Base-by-base conservation (phyloP, 805 yeast species). In the Clavispora asparagi region DNA sequence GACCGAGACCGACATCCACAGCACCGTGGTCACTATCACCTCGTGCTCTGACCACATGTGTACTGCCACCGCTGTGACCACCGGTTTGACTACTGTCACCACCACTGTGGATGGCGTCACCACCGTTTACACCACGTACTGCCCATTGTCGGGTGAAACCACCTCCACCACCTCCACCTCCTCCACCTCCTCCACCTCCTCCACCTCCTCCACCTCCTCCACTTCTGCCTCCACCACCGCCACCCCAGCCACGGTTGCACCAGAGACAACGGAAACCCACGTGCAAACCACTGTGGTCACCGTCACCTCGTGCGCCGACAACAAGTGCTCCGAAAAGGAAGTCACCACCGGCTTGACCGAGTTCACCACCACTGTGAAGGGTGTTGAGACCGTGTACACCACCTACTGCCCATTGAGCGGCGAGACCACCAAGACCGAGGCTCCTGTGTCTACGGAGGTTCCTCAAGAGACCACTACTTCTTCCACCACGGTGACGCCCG, bases 61-160 rank as follows among this genome's bases (percentile, higher is more conserved):
- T 58, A 35, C 54, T 28, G 56, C 52, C 16, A 55, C 63, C n/a
- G 50, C 65, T 12, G 57, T 63, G 17, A 55, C 60, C 16, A 54
- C 58, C 23, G 58, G 58, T 5, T 48, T 56, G 13, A 53, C 61
- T 23, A 55, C 62, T 13, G 50, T 64, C 44, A 68, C 74, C 38
- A 52, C 64, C 33, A 62, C 68, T 35, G 60, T 62, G 27, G 52
- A 62, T 44, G 76, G 69, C 27, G 57, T 57, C 19, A 61, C 51
- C 41, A 68, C 74, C 23, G 61, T 65, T 33, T 76, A 65, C 62
- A 68, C 77, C 47, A 70, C 77, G 25, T 65, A 61, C 61, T 65
- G 71, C 52, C 70, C 70, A 45, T 40, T 45, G 17, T 32, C 52
- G 23, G 49, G 44, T 8, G 50, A 30, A 11, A 43, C 43, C 14